Evolutionary conservation across 169 alveolate species (phyloP).

Genomic region (Perkinsus marinus): DNA sequence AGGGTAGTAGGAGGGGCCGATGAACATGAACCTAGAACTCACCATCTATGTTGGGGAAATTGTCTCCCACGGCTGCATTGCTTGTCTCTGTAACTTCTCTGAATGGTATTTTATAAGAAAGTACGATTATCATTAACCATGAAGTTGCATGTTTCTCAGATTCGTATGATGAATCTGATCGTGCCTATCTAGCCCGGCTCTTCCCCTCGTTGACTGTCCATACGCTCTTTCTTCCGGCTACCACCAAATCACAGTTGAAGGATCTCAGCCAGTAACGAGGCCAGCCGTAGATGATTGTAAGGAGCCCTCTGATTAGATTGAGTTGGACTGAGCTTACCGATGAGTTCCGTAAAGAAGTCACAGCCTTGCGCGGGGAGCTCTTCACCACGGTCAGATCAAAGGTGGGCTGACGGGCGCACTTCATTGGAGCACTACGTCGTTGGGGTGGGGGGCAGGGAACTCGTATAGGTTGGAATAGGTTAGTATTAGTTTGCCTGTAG

Average conservation of each 20-base stretch:
- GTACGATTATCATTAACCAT: no score
- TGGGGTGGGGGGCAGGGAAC: no score
- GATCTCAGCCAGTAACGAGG: background rate
- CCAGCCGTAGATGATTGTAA: background rate
- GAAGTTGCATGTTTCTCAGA: background rate
- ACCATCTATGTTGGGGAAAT: no score
- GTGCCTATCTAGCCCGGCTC: background rate
- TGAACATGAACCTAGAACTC: no score
- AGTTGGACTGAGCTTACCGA: background rate
- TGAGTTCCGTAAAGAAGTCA: background rate
- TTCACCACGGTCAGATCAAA: background rate
- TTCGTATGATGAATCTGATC: background rate
- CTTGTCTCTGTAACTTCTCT: no score
- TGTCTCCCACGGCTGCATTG: no score
- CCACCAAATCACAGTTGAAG: background rate
- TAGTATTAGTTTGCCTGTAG: background rate
- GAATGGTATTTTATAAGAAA: no score
- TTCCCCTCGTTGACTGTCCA: background rate
- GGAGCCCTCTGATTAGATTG: background rate
- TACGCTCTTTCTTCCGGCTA: background rate
- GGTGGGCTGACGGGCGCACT: background rate
- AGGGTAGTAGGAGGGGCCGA: background rate
- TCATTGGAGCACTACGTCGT: no score
- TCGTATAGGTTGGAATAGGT: no score
- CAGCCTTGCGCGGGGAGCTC: background rate